These are phyloP conservation scores for Aspergillus affinis DNA, from an alignment of 495 filamentous ascomycete genomes.

Conservation along the genomic window DNA sequence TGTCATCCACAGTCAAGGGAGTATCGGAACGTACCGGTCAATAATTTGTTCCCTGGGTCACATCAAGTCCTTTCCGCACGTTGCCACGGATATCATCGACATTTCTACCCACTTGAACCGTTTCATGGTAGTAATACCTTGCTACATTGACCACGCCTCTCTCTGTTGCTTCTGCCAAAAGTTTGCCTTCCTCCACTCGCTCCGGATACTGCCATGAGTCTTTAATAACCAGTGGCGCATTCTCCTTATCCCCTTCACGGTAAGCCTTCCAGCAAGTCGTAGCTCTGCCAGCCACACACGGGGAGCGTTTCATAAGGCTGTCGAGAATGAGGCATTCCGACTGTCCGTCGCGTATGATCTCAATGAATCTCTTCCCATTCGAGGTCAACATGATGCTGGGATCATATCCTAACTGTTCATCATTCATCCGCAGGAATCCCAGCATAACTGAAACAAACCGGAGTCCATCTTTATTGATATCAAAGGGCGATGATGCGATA, in stretches of 20 bases:
- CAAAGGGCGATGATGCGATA: conserved; percentile 42
- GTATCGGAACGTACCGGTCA: neutral
- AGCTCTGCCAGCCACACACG: conserved; percentile 41
- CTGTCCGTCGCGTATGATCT: conserved; percentile 31
- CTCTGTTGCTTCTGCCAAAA: conserved; percentile 29
- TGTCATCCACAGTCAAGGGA: neutral
- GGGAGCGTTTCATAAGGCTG: conserved; percentile 32
- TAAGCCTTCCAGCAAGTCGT: conserved; percentile 50
- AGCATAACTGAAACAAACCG: conserved; percentile 46
- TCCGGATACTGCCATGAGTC: conserved; percentile 51
- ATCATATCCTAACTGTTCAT: conserved; percentile 47
- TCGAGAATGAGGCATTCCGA: conserved; percentile 44
- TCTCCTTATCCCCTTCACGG: conserved; percentile 31
- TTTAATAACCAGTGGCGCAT: conserved; percentile 43
- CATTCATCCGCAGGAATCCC: conserved; percentile 42
- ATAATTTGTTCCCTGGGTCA: neutral
- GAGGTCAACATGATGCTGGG: conserved; percentile 32
- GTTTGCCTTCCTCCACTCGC: conserved; percentile 41
- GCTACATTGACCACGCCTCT: conserved; percentile 27
- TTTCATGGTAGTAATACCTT: conserved; percentile 34
- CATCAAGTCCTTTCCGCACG: neutral
- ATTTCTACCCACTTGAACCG: conserved; percentile 21
- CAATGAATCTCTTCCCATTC: conserved; percentile 31
- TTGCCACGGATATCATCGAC: conserved; percentile 21
- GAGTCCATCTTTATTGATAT: conserved; percentile 46